Percentiles rank a stretch among this genome's conserved stretches.
phyloP scores from a whole-genome alignment of 495 filamentous ascomycete species.

The Penicillium simplicissimum region DNA sequence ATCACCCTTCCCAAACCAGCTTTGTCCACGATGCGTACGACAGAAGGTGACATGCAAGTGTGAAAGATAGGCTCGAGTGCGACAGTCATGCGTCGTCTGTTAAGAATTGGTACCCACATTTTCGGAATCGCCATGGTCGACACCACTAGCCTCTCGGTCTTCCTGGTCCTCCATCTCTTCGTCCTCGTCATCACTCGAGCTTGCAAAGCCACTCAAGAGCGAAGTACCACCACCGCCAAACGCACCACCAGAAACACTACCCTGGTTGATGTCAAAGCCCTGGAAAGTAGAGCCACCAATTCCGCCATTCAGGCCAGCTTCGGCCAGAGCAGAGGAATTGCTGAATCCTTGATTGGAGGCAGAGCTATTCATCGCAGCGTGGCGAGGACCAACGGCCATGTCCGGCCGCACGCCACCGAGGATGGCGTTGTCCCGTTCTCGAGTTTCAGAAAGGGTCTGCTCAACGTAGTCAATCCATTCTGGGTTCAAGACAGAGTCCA shows the following conservation, averaged over 20 bases:
- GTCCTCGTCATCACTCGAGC: slow-evolving; percentile 94
- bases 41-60: slow-evolving; percentile 8
- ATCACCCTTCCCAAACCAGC: not conserved
- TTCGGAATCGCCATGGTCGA: slow-evolving; percentile 52
- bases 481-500: slow-evolving; percentile 82
- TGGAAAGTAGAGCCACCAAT: slow-evolving; percentile 60
- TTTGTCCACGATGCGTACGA: not conserved
- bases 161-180: slow-evolving; percentile 91
- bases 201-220: slow-evolving; percentile 91
- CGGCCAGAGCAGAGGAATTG: slow-evolving; percentile 66
- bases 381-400: slow-evolving; percentile 68
- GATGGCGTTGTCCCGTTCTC: slow-evolving; percentile 96
- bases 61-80: slow-evolving; percentile 8
- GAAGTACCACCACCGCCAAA: slow-evolving; percentile 67
- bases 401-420: slow-evolving; percentile 96
- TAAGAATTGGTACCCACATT: slow-evolving; percentile 66
- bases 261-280: slow-evolving; percentile 74
- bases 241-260: slow-evolving; percentile 61
- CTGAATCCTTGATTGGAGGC: slow-evolving; percentile 59
- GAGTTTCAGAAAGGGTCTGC: slow-evolving; percentile 86
- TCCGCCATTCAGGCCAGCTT: slow-evolving; percentile 66
- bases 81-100: slow-evolving; percentile 47
- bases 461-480: slow-evolving; percentile 97
- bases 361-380: slow-evolving; percentile 63
- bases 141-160: slow-evolving; percentile 48